Evolutionary conservation across 331 rosid species (phyloP).

Genomic region (Prunus yedoensis): DNA sequence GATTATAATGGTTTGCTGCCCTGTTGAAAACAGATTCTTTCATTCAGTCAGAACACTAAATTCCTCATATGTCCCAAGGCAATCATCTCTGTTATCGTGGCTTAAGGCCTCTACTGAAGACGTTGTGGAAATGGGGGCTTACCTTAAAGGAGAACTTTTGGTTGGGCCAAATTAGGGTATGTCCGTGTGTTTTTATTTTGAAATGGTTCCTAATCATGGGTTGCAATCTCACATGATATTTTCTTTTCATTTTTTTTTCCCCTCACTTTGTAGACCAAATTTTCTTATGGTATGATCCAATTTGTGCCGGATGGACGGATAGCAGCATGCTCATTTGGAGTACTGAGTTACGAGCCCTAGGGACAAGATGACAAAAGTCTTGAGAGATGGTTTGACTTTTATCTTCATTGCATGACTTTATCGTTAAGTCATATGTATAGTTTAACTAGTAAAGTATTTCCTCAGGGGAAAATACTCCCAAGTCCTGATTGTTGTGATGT

Average conservation of each 20-base stretch:
- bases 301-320: conserved; percentile 38
- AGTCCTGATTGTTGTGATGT: background rate
- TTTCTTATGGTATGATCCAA: conserved; percentile 40
- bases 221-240: conserved; percentile 9
- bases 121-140: conserved; percentile 33
- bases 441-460: conserved; percentile 31
- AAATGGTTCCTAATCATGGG: background rate
- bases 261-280: background rate
- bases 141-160: conserved; percentile 37
- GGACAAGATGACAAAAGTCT: conserved; percentile 39
- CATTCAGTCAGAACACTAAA: conserved; percentile 46
- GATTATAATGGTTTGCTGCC: conserved; percentile 15
- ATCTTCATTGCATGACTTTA: conserved; percentile 32
- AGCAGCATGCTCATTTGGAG: conserved; percentile 50
- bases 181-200: conserved; percentile 23
- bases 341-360: conserved; percentile 35
- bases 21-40: conserved; percentile 46
- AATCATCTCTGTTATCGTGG: conserved; percentile 43
- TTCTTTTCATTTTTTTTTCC: background rate
- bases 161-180: conserved; percentile 51
- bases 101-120: conserved; percentile 48
- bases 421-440: conserved; percentile 34
- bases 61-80: conserved; percentile 40
- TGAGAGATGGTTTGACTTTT: conserved; percentile 34
- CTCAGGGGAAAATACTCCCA: conserved; percentile 1